Evolutionary conservation across 202 grass and related monocot species (phyloP).

Genomic region (Bolboschoenoplectus hybrid): DNA sequence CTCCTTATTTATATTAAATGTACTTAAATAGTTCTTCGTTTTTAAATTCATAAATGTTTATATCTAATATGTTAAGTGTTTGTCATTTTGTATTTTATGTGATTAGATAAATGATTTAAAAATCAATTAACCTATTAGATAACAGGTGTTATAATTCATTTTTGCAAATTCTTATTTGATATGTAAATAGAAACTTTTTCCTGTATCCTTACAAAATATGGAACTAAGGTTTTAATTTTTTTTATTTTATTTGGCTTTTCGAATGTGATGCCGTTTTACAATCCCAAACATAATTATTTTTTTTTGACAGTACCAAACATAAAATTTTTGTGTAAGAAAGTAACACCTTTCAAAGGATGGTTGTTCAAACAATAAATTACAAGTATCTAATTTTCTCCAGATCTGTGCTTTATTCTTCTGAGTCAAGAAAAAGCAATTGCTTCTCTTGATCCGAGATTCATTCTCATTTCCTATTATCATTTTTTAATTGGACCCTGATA

Average conservation of each 20-base stretch:
- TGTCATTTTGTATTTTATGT: no score
- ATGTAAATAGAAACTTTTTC: no score
- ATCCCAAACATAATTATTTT: background rate
- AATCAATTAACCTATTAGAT: no score
- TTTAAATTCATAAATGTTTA: no score
- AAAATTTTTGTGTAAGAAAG: background rate
- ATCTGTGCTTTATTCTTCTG: constrained; percentile 22
- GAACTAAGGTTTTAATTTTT: background rate
- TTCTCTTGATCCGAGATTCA: constrained; percentile 39
- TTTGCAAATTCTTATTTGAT: no score
- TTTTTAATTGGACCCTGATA: background rate
- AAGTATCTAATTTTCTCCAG: background rate
- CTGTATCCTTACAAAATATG: background rate
- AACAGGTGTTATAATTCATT: no score
- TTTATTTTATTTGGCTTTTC: background rate
- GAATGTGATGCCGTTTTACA: background rate
- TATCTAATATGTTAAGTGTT: no score
- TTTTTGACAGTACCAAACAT: background rate
- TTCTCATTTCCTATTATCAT: background rate
- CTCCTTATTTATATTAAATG: no score
- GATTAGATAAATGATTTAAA: no score
- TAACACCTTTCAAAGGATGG: no score
- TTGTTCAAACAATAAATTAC: background rate
- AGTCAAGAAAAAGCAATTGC: background rate
- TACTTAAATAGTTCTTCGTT: no score